Evolutionary conservation across 2,329 filamentous ascomycete species (phyloP), one percentile per base, ranked within the genome.

Genomic region (Bipolaris bicolor): DNA sequence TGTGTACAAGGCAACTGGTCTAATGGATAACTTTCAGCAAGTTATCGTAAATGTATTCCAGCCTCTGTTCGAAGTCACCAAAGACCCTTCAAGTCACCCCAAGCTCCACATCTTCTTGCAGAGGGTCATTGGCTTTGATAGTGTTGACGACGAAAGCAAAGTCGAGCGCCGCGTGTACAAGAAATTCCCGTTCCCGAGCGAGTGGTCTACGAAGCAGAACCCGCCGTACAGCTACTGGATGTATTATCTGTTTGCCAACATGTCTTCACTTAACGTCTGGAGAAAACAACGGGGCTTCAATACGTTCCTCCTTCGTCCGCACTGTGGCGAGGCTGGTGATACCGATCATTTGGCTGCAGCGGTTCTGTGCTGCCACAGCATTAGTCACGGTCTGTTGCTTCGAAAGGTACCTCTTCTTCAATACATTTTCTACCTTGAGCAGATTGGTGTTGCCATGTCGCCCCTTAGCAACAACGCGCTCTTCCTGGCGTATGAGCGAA

Each of bases 401-500:
- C 89, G 95, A 61, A 99, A 99, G 75, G 93, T 98, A 2, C 95
- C 95, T 2, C 80, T 99, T 58, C 80, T 99, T 53, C 95, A 99
- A 77, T 99, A 99, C 77, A 87, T 98, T 49, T 99, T 97, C 80
- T 99, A 99, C 70, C 86, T 99, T 18, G 93, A 99, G 72, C 94
- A 98, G 73, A 97, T 99, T 61, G 95, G 95, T 56, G 95, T 99
- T 62, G 95, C 95, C 60, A 99, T 99, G 95, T 98, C 94, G n/a
- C 95, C 95, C 2, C 83, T 99, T 44, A 97, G 92, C 77, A 99
- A 99, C 81, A 99, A 99, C 69, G 95, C 95, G 0, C 80, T 99
- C 31, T 99, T 99, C 79, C 80, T 99, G 50, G 92, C 94, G 1
- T 98, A 99, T 72, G 95, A 99, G 76, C 88, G 96, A 57, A 99